Percentiles rank a stretch among this genome's conserved stretches.
phyloP scores from a whole-genome alignment of 176 grass and related monocot species.

The Leersia perrieri region DNA sequence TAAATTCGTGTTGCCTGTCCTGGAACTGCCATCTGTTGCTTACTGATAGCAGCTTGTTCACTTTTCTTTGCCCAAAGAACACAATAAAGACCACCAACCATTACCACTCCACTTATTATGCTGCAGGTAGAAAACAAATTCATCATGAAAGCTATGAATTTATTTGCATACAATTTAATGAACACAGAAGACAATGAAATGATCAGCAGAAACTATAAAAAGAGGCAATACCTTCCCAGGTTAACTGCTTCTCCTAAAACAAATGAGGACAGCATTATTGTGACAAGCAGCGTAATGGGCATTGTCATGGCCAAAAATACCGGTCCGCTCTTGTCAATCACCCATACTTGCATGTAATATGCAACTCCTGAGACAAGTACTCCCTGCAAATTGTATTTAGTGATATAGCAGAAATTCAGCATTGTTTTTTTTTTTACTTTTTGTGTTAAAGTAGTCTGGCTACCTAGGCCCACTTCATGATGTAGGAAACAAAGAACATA shows the following conservation, averaged over 20 bases:
- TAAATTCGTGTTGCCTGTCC: constrained; percentile 10
- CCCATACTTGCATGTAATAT: constrained; percentile 52
- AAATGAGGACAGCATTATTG: constrained; percentile 29
- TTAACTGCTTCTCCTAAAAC: constrained; percentile 42
- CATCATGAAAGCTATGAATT: not conserved
- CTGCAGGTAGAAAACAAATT: constrained; percentile 2
- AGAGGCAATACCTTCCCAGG: constrained; percentile 43
- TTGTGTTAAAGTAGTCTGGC: not conserved
- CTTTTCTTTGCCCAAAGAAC: constrained; percentile 49
- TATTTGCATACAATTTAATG: not conserved
- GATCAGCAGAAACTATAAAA: not conserved
- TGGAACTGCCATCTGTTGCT: not conserved
- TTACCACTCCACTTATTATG: constrained; percentile 39
- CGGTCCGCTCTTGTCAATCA: constrained; percentile 43
- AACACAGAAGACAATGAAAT: not conserved
- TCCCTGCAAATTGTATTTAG: constrained; percentile 17
- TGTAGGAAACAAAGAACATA: not conserved
- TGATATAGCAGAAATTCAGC: not conserved
- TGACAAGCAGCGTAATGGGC: constrained; percentile 48
- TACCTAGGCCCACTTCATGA: not conserved
- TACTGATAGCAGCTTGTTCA: constrained; percentile 16
- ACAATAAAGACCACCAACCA: constrained; percentile 50
- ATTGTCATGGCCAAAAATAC: constrained; percentile 54
- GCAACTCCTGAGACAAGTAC: constrained; percentile 41
- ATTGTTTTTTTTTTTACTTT: not conserved